Percentiles rank a stretch among this genome's conserved stretches.
phyloP scores from a whole-genome alignment of 2,329 filamentous ascomycete species.

The Verticillium albo-atrum region DNA sequence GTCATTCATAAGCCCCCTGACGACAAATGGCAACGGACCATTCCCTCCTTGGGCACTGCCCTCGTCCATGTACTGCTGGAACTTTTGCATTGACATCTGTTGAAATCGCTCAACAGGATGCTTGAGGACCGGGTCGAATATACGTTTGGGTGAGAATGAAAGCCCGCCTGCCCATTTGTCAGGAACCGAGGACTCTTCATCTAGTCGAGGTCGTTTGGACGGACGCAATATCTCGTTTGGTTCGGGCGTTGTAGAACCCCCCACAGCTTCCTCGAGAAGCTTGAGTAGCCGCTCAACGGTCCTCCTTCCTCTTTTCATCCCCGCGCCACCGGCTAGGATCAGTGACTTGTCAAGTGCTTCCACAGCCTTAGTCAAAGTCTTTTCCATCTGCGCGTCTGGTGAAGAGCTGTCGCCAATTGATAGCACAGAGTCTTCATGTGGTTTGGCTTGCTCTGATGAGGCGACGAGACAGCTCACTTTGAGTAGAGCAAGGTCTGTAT shows the following conservation, averaged over 20 bases:
- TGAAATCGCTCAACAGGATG: slow-evolving; percentile 35
- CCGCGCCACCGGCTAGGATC: slow-evolving; percentile 66
- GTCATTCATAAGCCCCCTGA: slow-evolving; percentile 57
- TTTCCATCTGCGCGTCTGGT: background rate
- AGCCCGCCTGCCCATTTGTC: slow-evolving; percentile 9
- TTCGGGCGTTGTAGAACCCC: background rate
- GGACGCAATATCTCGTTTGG: background rate
- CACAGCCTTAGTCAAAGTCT: slow-evolving; percentile 30
- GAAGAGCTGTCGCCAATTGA: background rate
- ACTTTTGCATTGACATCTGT: slow-evolving; percentile 50
- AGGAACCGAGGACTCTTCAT: slow-evolving; percentile 4
- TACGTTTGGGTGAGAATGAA: slow-evolving; percentile 16
- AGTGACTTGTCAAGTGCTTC: slow-evolving; percentile 69
- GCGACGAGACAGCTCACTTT: slow-evolving; percentile 36
- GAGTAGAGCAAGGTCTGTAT: slow-evolving; percentile 66
- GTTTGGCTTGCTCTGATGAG: background rate
- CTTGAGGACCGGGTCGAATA: slow-evolving; percentile 36
- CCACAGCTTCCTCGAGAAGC: slow-evolving; percentile 29
- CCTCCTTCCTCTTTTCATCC: slow-evolving; percentile 38
- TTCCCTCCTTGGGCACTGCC: slow-evolving; percentile 25
- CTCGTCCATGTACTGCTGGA: slow-evolving; percentile 56
- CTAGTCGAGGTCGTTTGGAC: background rate
- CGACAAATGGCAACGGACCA: slow-evolving; percentile 59
- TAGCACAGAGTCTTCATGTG: background rate
- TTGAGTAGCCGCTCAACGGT: slow-evolving; percentile 50